These are phyloP conservation scores for Lachnellula hyalina DNA, from an alignment of 2,329 filamentous ascomycete species.

Conservation along the genomic window DNA sequence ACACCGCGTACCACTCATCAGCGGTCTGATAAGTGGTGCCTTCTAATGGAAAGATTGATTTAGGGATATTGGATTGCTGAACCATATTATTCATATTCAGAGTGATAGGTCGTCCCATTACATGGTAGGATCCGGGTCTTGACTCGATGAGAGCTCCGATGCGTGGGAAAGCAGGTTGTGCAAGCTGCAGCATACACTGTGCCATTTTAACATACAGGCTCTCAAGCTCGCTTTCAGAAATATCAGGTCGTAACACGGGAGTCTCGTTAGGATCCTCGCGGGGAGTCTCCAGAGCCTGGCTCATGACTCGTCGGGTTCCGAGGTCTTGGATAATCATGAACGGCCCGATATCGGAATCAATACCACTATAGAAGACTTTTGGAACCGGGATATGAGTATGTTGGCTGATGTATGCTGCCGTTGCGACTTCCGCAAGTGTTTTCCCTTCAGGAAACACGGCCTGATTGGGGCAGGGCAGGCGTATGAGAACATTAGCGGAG, in stretches of 20 bases:
- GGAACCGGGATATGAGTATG: conserved; percentile 3
- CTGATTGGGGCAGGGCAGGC: conserved; percentile 5
- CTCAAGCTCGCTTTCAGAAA: conserved; percentile 1
- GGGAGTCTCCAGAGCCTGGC: conserved; percentile 18
- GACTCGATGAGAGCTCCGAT: conserved; percentile 10
- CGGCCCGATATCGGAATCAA: background rate
- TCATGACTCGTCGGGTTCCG: conserved; percentile 16
- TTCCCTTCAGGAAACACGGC: conserved; percentile 4
- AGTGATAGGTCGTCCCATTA: conserved; percentile 8
- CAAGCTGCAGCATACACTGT: conserved; percentile 5
- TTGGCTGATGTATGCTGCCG: background rate
- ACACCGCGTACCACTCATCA: conserved; percentile 6
- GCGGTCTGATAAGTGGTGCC: conserved; percentile 6
- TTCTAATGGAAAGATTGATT: conserved; percentile 1
- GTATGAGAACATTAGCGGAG: conserved; percentile 1
- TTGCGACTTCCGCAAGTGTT: conserved; percentile 1
- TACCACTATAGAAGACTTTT: background rate
- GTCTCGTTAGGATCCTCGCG: conserved; percentile 17
- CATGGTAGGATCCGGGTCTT: background rate
- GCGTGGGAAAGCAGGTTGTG: conserved; percentile 4
- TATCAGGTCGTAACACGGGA: conserved; percentile 4
- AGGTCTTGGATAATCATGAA: conserved; percentile 2
- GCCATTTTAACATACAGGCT: conserved; percentile 7
- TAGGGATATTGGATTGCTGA: conserved; percentile 5
- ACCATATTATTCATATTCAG: conserved; percentile 14